A percentile compares a stretch with the other conserved stretches of the same genome.
phyloP scores from a whole-genome alignment of 75 land plant genomes.

The Selaginella tamariscina region DNA sequence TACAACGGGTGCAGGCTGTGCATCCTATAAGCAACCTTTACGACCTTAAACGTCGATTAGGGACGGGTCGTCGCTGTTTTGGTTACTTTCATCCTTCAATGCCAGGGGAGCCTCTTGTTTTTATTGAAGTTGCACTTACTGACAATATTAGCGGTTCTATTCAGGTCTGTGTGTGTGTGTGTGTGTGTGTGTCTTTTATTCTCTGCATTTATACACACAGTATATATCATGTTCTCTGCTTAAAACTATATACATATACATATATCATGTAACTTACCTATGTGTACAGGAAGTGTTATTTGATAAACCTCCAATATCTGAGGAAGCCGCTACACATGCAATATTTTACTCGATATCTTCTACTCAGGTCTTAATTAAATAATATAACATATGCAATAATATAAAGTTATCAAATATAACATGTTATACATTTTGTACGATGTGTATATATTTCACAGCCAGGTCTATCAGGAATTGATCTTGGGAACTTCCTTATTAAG shows the following conservation, averaged over 20 bases:
- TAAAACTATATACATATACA: too few relatives aligned
- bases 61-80: constrained; percentile 81
- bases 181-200: too few relatives aligned
- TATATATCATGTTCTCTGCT: not conserved
- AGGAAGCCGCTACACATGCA: constrained; percentile 66
- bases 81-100: constrained; percentile 86
- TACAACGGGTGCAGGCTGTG: constrained; percentile 83
- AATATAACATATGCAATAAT: too few relatives aligned
- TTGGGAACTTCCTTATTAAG: constrained; percentile 84
- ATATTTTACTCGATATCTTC: constrained; percentile 87
- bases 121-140: constrained; percentile 90
- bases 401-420: too few relatives aligned
- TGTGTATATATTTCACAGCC: constrained; percentile 33
- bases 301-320: constrained; percentile 63
- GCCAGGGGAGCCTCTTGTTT: constrained; percentile 90
- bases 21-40: constrained; percentile 82
- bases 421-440: not conserved
- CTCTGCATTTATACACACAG: too few relatives aligned
- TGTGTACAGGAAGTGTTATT: constrained; percentile 61
- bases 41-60: constrained; percentile 79
- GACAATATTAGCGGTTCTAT: constrained; percentile 51
- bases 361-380: constrained; percentile 79
- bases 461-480: constrained; percentile 80
- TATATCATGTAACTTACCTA: not conserved
- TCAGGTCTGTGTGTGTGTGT: constrained; percentile 40